Conservation (phyloP, 2,329 filamentous ascomycete species). For the Neophaeococcomyces aloes region DNA sequence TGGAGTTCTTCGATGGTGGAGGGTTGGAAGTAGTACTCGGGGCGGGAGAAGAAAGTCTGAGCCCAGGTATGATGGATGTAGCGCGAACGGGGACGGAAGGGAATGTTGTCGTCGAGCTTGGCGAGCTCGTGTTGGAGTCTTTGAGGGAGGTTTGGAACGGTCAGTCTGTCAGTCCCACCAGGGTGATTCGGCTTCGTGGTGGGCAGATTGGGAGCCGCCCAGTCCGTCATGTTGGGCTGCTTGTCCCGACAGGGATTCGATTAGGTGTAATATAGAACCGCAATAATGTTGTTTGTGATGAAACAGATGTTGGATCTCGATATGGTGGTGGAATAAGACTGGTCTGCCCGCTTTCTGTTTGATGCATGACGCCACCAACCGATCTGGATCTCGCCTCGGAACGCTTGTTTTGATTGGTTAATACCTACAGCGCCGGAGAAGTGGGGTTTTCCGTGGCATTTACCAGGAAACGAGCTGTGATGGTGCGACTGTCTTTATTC, state of each 20-base stretch:
- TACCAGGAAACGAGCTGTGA: too few species aligned
- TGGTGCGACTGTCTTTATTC: too few species aligned
- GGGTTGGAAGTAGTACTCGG: conserved; percentile 85
- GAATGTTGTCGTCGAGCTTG: conserved; percentile 50
- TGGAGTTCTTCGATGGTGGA: conserved; percentile 69
- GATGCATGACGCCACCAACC: conserved; percentile 1
- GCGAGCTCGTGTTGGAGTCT: conserved; percentile 45
- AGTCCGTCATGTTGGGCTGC: conserved; percentile 13
- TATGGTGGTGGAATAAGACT: neutral
- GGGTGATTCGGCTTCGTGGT: conserved; percentile 14
- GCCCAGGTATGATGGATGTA: conserved; percentile 91
- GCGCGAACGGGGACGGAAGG: conserved; percentile 63
- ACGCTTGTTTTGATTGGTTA: neutral
- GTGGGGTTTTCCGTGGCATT: too few species aligned
- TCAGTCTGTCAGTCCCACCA: neutral
- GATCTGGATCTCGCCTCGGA: neutral
- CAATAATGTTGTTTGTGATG: neutral
- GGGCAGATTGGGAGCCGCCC: conserved; percentile 17
- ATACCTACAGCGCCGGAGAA: too few species aligned
- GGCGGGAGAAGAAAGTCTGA: conserved; percentile 75
- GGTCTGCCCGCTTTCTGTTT: neutral
- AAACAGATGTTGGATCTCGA: neutral
- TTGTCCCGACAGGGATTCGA: neutral
- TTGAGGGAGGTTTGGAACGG: conserved; percentile 31
- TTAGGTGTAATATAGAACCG: neutral